Conservation (phyloP, 164 flowering plant genomes). For the Nelumbo lutea region DNA sequence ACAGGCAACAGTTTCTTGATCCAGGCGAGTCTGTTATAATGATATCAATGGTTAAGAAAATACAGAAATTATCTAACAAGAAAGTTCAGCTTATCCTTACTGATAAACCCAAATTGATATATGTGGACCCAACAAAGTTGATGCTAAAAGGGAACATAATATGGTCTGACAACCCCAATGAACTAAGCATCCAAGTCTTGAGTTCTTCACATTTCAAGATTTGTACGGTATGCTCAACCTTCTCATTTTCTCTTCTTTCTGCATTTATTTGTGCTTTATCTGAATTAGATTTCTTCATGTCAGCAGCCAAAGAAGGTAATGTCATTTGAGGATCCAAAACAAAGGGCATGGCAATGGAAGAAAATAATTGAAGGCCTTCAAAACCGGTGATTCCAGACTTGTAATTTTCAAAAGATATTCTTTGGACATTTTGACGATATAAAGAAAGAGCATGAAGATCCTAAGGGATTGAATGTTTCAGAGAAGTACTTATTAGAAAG, state of each 20-base stretch:
- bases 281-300: slow-evolving; percentile 5
- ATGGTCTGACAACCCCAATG: slow-evolving; percentile 86
- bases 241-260: neutral
- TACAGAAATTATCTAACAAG: slow-evolving; percentile 80
- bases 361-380: slow-evolving; percentile 90
- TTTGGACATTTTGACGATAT: slow-evolving; percentile 8
- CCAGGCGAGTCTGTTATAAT: slow-evolving; percentile 91
- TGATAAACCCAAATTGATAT: slow-evolving; percentile 87
- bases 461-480: slow-evolving; percentile 16
- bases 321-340: slow-evolving; percentile 88
- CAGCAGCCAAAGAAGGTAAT: slow-evolving; percentile 89
- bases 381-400: slow-evolving; percentile 42
- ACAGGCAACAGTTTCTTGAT: slow-evolving; percentile 93
- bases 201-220: slow-evolving; percentile 84
- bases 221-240: slow-evolving; percentile 51
- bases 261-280: neutral
- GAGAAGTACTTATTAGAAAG: slow-evolving; percentile 5
- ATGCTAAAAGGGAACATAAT: slow-evolving; percentile 70
- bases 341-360: slow-evolving; percentile 93
- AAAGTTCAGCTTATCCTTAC: slow-evolving; percentile 99
- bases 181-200: slow-evolving; percentile 71
- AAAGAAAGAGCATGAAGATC: slow-evolving; percentile 11
- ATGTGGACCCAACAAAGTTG: slow-evolving; percentile 83
- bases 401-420: slow-evolving; percentile 15
- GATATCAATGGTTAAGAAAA: slow-evolving; percentile 93